These are phyloP conservation scores for fission yeast (Schizosaccharomyces pombe) DNA, from an alignment of 805 yeast genomes.

Conservation along the genomic window DNA sequence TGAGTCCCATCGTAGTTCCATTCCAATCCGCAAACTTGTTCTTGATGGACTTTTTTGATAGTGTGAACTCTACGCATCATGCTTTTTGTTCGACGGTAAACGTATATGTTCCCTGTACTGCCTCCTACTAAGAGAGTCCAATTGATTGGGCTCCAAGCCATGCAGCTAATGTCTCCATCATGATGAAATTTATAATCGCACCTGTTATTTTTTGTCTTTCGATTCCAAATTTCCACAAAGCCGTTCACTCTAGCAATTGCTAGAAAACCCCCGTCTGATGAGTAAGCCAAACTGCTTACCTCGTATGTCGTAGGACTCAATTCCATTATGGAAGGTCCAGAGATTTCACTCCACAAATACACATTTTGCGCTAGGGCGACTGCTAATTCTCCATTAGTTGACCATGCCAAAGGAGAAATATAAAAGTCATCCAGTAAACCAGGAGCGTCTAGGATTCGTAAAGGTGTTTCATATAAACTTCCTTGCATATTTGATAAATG, in stretches of 20 bases:
- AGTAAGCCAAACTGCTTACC: slow-evolving; percentile 27
- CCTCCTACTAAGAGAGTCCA: not conserved
- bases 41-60: slow-evolving; percentile 15
- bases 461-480: slow-evolving; percentile 16
- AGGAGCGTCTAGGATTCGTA: slow-evolving; percentile 80
- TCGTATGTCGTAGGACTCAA: slow-evolving; percentile 20
- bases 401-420: slow-evolving; percentile 71
- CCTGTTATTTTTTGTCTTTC: slow-evolving; percentile 45
- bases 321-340: slow-evolving; percentile 20
- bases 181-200: slow-evolving; percentile 50
- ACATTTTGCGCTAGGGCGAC: slow-evolving; percentile 68
- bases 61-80: not conserved
- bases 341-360: slow-evolving; percentile 43
- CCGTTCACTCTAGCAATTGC: slow-evolving; percentile 74
- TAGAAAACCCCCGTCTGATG: slow-evolving; percentile 67
- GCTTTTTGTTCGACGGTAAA: not conserved
- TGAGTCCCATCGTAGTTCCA: slow-evolving; percentile 70
- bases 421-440: slow-evolving; percentile 85
- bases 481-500: too few species aligned
- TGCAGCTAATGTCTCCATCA: slow-evolving; percentile 56
- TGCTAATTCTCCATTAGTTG: slow-evolving; percentile 55
- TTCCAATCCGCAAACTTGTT: slow-evolving; percentile 55
- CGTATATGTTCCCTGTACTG: not conserved
- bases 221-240: slow-evolving; percentile 77
- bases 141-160: slow-evolving; percentile 41